phyloP scores from a whole-genome alignment of 495 filamentous ascomycete genomes.

The Cercophora sp. region DNA sequence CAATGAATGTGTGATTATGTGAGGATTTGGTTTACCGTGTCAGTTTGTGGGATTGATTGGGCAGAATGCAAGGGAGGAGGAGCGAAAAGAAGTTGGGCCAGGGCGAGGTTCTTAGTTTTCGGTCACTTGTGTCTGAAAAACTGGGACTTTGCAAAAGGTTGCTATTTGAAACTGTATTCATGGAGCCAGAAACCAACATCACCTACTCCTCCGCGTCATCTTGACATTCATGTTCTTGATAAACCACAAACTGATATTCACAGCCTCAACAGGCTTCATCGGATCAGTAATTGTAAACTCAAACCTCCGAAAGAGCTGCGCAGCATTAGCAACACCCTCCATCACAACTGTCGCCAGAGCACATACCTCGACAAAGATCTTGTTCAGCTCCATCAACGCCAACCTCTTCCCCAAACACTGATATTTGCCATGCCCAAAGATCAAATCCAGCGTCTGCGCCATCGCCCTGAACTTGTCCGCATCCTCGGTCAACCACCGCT shows the following conservation, averaged over 20 bases:
- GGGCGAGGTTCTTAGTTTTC: no score
- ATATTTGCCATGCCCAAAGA: slow-evolving; percentile 33
- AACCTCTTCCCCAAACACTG: slow-evolving; percentile 35
- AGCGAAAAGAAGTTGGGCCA: no score
- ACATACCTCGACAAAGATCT: slow-evolving; percentile 47
- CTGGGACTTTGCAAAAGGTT: no score
- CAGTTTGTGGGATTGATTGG: no score
- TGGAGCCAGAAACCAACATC: no score
- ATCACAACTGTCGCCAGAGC: not conserved
- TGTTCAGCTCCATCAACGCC: slow-evolving; percentile 43
- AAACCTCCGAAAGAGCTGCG: not conserved
- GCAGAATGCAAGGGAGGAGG: no score
- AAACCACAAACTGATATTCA: not conserved
- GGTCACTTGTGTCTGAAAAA: no score
- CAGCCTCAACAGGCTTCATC: not conserved
- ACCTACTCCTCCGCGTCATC: not conserved
- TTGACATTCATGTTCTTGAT: not conserved
- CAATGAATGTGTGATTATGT: no score
- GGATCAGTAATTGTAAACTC: not conserved
- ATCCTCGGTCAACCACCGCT: slow-evolving; percentile 46
- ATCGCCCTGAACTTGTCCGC: slow-evolving; percentile 26
- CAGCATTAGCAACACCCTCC: not conserved
- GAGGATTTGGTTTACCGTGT: no score
- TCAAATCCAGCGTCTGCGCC: slow-evolving; percentile 21
- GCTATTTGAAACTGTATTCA: no score